Conservation (phyloP, 2,329 filamentous ascomycete species). For the Ploettnerulaceae sp. region DNA sequence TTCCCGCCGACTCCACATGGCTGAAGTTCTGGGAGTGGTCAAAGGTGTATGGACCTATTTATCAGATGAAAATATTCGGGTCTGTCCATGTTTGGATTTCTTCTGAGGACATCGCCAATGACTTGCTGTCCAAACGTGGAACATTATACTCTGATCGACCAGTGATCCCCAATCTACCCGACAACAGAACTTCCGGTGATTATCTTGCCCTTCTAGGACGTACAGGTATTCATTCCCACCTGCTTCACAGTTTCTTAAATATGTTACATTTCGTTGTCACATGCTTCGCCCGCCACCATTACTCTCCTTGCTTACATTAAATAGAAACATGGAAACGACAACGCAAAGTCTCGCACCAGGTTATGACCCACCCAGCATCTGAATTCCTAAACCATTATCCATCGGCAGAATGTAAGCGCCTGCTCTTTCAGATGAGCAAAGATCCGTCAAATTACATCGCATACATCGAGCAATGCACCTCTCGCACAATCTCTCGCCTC, state of each 20-base stretch:
- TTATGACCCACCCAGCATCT: slow-evolving; percentile 39
- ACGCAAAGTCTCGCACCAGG: slow-evolving; percentile 41
- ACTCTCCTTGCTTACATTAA: slow-evolving; percentile 2
- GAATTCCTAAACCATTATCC: slow-evolving; percentile 40
- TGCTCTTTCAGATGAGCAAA: slow-evolving; percentile 40
- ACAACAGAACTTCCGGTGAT: slow-evolving; percentile 44
- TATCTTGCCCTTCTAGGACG: slow-evolving; percentile 43
- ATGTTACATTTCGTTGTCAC: neutral
- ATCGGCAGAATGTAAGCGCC: slow-evolving; percentile 35
- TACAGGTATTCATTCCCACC: slow-evolving; percentile 34
- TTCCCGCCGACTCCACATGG: slow-evolving; percentile 41
- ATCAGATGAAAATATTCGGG: slow-evolving; percentile 44
- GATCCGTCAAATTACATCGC: slow-evolving; percentile 41
- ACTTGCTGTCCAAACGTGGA: slow-evolving; percentile 40
- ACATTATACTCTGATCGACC: slow-evolving; percentile 45
- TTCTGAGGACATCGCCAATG: slow-evolving; percentile 41
- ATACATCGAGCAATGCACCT: slow-evolving; percentile 45
- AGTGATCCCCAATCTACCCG: slow-evolving; percentile 42
- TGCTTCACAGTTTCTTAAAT: neutral
- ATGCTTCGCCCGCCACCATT: neutral
- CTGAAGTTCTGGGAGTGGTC: slow-evolving; percentile 46
- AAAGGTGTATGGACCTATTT: slow-evolving; percentile 44
- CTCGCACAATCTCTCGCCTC: slow-evolving; percentile 42
- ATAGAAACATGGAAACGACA: slow-evolving; percentile 47
- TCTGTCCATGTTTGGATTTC: slow-evolving; percentile 45